These are phyloP conservation scores for Dactylellina drechsleri DNA, from an alignment of 2,329 filamentous ascomycete genomes.

Conservation along the genomic window DNA sequence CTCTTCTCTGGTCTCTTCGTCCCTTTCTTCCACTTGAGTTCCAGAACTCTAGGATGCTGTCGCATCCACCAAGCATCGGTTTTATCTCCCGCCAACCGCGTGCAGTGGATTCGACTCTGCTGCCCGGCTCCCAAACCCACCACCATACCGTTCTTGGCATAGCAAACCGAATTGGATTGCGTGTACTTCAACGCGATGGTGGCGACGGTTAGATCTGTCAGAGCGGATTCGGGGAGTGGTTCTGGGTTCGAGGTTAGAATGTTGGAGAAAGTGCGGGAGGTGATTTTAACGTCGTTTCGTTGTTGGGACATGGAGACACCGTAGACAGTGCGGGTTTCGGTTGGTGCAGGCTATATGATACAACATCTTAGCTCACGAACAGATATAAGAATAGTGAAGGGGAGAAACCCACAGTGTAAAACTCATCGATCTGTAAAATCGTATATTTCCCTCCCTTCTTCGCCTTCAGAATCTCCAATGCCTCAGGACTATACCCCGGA, in stretches of 20 bases:
- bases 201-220: constrained; percentile 90
- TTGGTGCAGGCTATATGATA: constrained; percentile 66
- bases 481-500: constrained; percentile 83
- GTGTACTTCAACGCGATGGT: constrained; percentile 99
- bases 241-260: constrained; percentile 87
- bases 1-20: constrained; percentile 97
- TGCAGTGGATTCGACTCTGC: constrained; percentile 98
- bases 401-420: constrained; percentile 68
- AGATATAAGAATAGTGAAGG: neutral
- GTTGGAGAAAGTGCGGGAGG: constrained; percentile 82
- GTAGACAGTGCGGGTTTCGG: constrained; percentile 87
- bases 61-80: constrained; percentile 99
- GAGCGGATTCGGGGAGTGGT: constrained; percentile 79
- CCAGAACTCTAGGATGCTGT: constrained; percentile 88
- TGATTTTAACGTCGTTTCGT: constrained; percentile 90
- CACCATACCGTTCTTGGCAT: constrained; percentile 91
- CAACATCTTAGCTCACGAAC: neutral
- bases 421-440: constrained; percentile 90
- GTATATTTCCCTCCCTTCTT: constrained; percentile 99
- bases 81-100: constrained; percentile 95
- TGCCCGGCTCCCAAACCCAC: constrained; percentile 95
- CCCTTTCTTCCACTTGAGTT: constrained; percentile 96
- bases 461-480: constrained; percentile 90
- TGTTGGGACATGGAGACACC: constrained; percentile 88
- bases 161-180: constrained; percentile 98